These are phyloP conservation scores for Luffa aegyptiaca DNA, from an alignment of 306 rosid genomes.

Conservation along the genomic window DNA sequence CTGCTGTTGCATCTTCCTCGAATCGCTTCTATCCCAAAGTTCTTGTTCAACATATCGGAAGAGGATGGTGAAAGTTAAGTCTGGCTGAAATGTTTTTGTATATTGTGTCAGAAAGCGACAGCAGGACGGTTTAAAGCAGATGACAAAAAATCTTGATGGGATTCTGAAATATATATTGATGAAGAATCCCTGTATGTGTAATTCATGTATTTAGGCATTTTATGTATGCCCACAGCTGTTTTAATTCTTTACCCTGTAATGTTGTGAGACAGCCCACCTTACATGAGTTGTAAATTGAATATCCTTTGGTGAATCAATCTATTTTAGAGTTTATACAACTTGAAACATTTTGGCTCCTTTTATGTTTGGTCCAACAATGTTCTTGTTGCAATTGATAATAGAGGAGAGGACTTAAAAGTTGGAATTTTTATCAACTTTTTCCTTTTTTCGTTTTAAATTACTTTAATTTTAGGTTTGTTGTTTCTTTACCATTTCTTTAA, in stretches of 20 bases:
- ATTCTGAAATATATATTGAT: slow-evolving; percentile 57
- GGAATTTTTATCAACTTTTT: too few species aligned
- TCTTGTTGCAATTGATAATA: too few species aligned
- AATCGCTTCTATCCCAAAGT: slow-evolving; percentile 59
- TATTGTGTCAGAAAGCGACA: neutral
- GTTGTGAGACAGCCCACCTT: neutral
- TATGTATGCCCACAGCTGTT: neutral
- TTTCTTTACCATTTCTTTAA: too few species aligned
- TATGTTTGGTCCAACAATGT: too few species aligned
- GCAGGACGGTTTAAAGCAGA: neutral
- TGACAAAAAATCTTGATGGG: slow-evolving; percentile 16
- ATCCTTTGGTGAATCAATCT: neutral
- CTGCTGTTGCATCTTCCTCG: slow-evolving; percentile 68
- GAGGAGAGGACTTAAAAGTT: too few species aligned
- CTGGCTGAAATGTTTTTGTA: slow-evolving; percentile 15
- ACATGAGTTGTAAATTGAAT: slow-evolving; percentile 3
- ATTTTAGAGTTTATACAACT: neutral
- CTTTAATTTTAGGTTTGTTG: too few species aligned
- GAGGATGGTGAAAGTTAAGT: slow-evolving; percentile 36
- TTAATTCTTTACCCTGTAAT: neutral
- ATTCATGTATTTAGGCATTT: slow-evolving; percentile 10
- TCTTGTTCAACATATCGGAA: slow-evolving; percentile 59
- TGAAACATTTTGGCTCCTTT: neutral
- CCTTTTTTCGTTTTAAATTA: too few species aligned
- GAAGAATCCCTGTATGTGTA: slow-evolving; percentile 50